These are phyloP conservation scores for Cystobasidium slooffiae DNA, from an alignment of 1,284 basidiomycete species.

Conservation along the genomic window DNA sequence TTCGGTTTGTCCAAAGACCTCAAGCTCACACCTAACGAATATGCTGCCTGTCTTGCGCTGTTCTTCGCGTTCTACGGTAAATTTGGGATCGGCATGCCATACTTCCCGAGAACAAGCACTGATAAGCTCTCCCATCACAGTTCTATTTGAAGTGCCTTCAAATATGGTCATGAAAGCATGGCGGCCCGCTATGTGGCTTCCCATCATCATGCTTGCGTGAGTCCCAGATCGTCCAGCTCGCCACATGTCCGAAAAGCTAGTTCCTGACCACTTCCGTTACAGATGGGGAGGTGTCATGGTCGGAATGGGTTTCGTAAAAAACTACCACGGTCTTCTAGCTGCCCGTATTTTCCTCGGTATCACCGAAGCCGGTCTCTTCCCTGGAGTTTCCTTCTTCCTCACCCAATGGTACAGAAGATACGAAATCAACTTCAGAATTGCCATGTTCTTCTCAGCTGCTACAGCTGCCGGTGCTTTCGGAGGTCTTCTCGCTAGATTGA, in stretches of 20 bases:
- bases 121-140: background rate
- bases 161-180: slow-evolving; percentile 66
- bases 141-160: slow-evolving; percentile 32
- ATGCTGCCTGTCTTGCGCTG: slow-evolving; percentile 38
- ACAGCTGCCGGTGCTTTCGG: slow-evolving; percentile 51
- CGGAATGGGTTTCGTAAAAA: slow-evolving; percentile 64
- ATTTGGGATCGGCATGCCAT: too few relatives aligned
- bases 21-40: slow-evolving; percentile 32
- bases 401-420: slow-evolving; percentile 55
- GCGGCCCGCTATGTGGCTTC: slow-evolving; percentile 69
- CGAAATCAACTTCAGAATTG: slow-evolving; percentile 66
- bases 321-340: slow-evolving; percentile 66
- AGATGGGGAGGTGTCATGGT: slow-evolving; percentile 69
- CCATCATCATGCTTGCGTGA: slow-evolving; percentile 59
- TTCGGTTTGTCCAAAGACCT: slow-evolving; percentile 47
- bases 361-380: slow-evolving; percentile 50
- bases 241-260: slow-evolving; percentile 67
- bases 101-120: too few relatives aligned
- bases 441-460: slow-evolving; percentile 65
- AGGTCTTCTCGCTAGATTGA: slow-evolving; percentile 57
- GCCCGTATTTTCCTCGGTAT: slow-evolving; percentile 55
- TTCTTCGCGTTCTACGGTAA: slow-evolving; percentile 34
- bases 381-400: slow-evolving; percentile 37
- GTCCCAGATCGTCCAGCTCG: slow-evolving; percentile 67
- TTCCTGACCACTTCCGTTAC: background rate